phyloP scores from a whole-genome alignment of 495 filamentous ascomycete species.

The Penicillium longicatenatum region DNA sequence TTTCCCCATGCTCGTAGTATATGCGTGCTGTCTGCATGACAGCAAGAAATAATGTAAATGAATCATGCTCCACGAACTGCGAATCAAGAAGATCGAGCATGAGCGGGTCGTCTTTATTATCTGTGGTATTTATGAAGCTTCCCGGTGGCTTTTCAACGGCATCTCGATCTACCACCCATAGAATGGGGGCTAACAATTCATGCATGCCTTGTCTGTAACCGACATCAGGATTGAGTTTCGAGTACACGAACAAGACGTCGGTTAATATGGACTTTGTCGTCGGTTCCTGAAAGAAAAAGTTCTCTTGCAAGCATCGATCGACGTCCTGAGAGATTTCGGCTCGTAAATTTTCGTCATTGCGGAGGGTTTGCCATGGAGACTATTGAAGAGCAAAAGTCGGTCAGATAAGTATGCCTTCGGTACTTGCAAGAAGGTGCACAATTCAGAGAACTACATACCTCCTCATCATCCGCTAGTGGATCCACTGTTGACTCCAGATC shows the following conservation, averaged over 20 bases:
- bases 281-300: conserved; percentile 82
- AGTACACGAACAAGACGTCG: conserved; percentile 90
- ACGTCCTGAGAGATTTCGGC: conserved; percentile 96
- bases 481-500: conserved; percentile 74
- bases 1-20: conserved; percentile 74
- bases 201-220: conserved; percentile 98
- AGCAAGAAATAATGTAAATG: conserved; percentile 79
- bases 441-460: conserved; percentile 58
- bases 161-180: conserved; percentile 86
- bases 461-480: conserved; percentile 82
- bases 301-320: conserved; percentile 88
- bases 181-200: conserved; percentile 85
- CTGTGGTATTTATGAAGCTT: conserved; percentile 20
- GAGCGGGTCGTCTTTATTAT: conserved; percentile 39
- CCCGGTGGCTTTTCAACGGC: conserved; percentile 57
- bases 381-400: conserved; percentile 42
- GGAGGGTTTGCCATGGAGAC: conserved; percentile 88
- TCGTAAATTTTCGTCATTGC: conserved; percentile 79
- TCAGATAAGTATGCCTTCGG: conserved; percentile 26
- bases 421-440: neutral
- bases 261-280: conserved; percentile 78
- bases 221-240: conserved; percentile 85
- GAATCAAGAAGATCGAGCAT: conserved; percentile 69
- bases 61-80: conserved; percentile 81
- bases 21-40: conserved; percentile 84